Evolutionary conservation across 768 basidiomycete species (phyloP), one percentile per base, ranked within the genome.

Genomic region (Goffeauzyma gilvescens): DNA sequence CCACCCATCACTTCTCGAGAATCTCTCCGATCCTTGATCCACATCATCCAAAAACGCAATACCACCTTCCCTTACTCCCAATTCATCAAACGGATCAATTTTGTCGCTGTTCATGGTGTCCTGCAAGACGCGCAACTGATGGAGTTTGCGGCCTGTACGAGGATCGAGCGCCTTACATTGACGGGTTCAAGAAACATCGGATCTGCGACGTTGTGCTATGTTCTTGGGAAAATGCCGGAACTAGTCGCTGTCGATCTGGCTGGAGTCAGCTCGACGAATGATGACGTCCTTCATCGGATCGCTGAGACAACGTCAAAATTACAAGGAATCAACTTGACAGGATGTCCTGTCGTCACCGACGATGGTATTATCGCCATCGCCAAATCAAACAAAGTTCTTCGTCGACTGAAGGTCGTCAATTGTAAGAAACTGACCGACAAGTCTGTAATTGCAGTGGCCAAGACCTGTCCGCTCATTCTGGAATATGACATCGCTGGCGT

Each of bases 401-500:
- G 86, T 40, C 73, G 93, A 48, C 65, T 68, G 30, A 57, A 41
- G 20, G 22, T 41, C 13, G 40, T 32, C 30, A 32, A 41, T 14
- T 41, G 40, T 23, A 41, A 12, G 14, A 41, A 41, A 26, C 14
- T 41, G 30, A 41, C 40, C 21, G 40, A 41, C 25, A n/a, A 31
- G 10, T 32, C 30, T 3, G 23, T 41, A 14, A 41, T 32, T 23
- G 30, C 63, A 95, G 71, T 98, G 38, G 80, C 81, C 25, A 72
- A 72, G 48, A 71, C 70, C 4, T 90, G 86, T 58, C 80, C 83
- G 1, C 71, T 86, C 38, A 73, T 98, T 20, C 73, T 98, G 44
- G 93, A 98, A 64, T 76, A 96, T 52, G 93, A 98, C 65, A 76
- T 98, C 55, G 79, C 83, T 55, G 72, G 76, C 49, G 87, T 87